Conservation (phyloP, 306 rosid species). For the Inga oerstediana region DNA sequence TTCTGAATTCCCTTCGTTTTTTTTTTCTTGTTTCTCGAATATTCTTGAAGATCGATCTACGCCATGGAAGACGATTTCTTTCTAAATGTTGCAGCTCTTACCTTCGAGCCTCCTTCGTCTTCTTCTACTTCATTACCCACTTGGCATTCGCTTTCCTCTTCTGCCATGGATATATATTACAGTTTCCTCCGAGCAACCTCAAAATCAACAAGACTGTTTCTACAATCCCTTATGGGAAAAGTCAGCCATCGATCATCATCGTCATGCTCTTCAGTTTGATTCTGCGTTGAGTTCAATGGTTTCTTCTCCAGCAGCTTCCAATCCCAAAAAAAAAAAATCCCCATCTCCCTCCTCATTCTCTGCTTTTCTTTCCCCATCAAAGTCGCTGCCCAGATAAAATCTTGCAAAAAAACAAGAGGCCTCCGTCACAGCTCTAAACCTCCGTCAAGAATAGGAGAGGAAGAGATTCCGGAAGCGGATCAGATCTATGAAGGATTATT, state of each 20-base stretch:
- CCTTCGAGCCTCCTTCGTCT: background rate
- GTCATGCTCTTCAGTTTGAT: conserved; percentile 47
- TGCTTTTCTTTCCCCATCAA: too few species aligned
- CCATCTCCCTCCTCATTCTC: too few species aligned
- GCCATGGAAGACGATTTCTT: conserved; percentile 12
- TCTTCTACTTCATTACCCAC: conserved; percentile 9
- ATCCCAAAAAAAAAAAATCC: too few species aligned
- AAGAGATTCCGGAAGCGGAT: too few species aligned
- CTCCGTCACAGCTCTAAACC: too few species aligned
- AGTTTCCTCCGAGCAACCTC: background rate
- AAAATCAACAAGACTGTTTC: conserved; percentile 10
- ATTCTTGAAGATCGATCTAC: background rate
- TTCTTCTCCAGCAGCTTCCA: conserved; percentile 52
- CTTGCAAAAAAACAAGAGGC: too few species aligned
- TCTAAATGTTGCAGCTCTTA: background rate
- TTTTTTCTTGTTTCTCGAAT: background rate
- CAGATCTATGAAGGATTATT: too few species aligned
- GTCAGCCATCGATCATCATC: conserved; percentile 25
- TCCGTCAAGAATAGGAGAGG: too few species aligned
- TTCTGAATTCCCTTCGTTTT: background rate
- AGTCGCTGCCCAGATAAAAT: too few species aligned
- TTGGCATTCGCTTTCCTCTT: background rate
- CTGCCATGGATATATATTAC: background rate
- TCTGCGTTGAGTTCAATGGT: conserved; percentile 67
- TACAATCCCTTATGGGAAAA: conserved; percentile 57